Evolutionary conservation across 495 filamentous ascomycete genomes (phyloP).

Genomic region (Hypoxylon subgilvum): DNA sequence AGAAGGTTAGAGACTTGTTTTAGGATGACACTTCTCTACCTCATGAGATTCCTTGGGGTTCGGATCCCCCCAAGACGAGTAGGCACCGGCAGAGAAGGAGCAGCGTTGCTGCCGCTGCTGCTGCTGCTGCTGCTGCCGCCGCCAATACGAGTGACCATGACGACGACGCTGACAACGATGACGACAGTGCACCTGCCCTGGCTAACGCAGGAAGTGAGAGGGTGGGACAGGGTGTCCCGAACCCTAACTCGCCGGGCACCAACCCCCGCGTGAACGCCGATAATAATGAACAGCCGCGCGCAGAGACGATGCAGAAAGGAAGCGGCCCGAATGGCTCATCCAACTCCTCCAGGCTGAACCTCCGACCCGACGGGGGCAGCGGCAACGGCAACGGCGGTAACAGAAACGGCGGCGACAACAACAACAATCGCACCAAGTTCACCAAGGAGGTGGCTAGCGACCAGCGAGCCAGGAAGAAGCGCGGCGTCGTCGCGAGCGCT

Average conservation of each 20-base stretch:
- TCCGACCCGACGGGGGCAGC: no score
- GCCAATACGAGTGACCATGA: no score
- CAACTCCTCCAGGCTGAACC: no score
- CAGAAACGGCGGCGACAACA: background rate
- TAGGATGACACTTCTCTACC: slow-evolving; percentile 6
- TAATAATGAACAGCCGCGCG: background rate
- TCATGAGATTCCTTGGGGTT: background rate
- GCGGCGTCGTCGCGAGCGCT: background rate
- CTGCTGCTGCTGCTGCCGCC: no score
- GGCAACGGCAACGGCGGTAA: no score
- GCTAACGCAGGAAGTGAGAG: no score
- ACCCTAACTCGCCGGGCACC: no score
- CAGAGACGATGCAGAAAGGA: background rate
- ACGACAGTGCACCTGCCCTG: background rate
- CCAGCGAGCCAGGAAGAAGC: background rate
- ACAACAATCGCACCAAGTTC: background rate
- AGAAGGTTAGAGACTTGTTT: slow-evolving; percentile 7
- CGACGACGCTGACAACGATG: background rate
- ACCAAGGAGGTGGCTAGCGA: background rate
- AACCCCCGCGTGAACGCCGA: background rate
- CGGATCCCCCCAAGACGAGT: background rate
- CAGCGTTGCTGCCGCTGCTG: no score
- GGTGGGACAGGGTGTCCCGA: no score
- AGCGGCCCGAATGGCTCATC: no score
- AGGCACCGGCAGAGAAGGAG: no score